Evolutionary conservation across 2,329 filamentous ascomycete genomes (phyloP), one percentile per base, ranked within the genome.

Genomic region (Mariannaea elegans): DNA sequence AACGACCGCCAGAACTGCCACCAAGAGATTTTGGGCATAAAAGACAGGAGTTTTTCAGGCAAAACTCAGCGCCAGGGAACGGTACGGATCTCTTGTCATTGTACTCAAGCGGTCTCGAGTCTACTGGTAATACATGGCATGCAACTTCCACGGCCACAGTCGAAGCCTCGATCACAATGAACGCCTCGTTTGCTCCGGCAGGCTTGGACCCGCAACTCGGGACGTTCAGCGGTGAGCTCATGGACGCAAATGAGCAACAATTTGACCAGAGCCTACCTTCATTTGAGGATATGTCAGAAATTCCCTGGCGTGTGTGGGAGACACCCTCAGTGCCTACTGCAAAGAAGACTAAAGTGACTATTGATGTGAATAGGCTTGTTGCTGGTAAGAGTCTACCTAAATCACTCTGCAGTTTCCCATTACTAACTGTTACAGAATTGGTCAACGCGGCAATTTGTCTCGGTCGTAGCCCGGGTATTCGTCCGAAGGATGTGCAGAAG

Each of bases 391-490:
- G 16, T 7, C n/a, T 1, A 7, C 6, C 13, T 14, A 5, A 9
- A n/a, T 7, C n/a, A 23, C 51, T 7, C 18, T 3, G 23, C 1
- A 7, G 16, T 21, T 4, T 16, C 2, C 8, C 8, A 23, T 9
- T 24, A 24, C 51, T 68, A 42, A 70, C 24, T 10, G 4, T 42
- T 5, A 21, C 44, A 80, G 78, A 80, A 69, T 63, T 81, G 44
- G 70, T 72, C 1, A 55, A 59, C 2, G 70, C 59, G 13, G 73
- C 76, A 14, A 72, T 80, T 7, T 81, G 78, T 38, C 62, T 81
- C 7, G 78, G 78, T 8, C 70, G 76, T 5, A 72, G 72, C 2
- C 78, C 78, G 0, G 78, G 76, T 0, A 59, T 80, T 9, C 73
- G 78, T 7, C 75, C 76, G 1, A 75, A 70, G 36, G 77, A 81